phyloP scores from a whole-genome alignment of 495 filamentous ascomycete genomes.

The Tricharina praecox region DNA sequence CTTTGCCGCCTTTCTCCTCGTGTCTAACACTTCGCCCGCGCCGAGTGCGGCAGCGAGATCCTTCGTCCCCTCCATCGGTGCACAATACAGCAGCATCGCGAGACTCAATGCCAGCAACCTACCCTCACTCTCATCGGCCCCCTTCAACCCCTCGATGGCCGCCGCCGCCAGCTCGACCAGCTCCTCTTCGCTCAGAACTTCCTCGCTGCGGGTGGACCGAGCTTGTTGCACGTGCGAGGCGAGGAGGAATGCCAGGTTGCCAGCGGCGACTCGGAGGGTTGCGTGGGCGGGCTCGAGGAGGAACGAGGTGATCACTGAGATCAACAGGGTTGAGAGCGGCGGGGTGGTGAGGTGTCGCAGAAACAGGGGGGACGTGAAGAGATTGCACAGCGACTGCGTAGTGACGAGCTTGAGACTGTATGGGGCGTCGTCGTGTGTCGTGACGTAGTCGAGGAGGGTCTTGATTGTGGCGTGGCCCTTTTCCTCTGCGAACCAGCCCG shows the following conservation, averaged over 20 bases:
- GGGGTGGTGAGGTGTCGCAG: constrained; percentile 29
- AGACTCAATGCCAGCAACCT: constrained; percentile 56
- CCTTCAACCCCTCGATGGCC: constrained; percentile 54
- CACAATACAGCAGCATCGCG: constrained; percentile 51
- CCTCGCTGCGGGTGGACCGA: constrained; percentile 39
- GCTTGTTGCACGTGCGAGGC: constrained; percentile 49
- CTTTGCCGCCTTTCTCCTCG: no score
- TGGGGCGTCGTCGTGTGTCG: constrained; percentile 36
- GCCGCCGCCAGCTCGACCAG: constrained; percentile 67
- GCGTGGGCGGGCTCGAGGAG: constrained; percentile 39
- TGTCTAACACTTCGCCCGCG: no score
- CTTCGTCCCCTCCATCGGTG: not conserved
- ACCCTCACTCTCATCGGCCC: constrained; percentile 50
- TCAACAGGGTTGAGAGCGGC: constrained; percentile 26
- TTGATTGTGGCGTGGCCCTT: constrained; percentile 42
- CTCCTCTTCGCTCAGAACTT: constrained; percentile 45
- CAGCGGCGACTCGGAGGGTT: constrained; percentile 52
- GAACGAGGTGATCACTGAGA: constrained; percentile 34
- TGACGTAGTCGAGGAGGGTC: constrained; percentile 45
- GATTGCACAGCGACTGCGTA: constrained; percentile 43
- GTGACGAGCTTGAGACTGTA: constrained; percentile 74
- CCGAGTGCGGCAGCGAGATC: not conserved
- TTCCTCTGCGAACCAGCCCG: constrained; percentile 72
- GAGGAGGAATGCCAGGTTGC: constrained; percentile 71
- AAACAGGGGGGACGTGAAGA: constrained; percentile 47